phyloP scores from a whole-genome alignment of 805 yeast species.

The Teunomyces cretensis region DNA sequence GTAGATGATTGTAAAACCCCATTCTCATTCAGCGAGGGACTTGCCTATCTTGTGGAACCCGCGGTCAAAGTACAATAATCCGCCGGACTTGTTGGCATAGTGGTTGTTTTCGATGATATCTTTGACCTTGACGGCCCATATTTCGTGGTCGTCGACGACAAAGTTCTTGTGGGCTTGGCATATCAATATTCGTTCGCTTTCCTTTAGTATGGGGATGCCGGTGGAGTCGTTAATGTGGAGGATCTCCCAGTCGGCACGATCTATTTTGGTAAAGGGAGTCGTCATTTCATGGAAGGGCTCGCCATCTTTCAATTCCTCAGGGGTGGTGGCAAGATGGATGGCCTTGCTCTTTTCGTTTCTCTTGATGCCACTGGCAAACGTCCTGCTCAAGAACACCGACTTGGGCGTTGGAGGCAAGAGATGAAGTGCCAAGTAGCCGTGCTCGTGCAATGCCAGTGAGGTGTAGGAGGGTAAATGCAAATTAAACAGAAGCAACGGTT shows the following conservation, averaged over 20 bases:
- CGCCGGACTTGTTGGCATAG: constrained; percentile 45
- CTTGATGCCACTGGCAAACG: constrained; percentile 61
- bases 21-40: constrained; percentile 18
- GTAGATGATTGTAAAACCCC: not conserved
- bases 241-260: constrained; percentile 27
- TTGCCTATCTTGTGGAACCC: constrained; percentile 50
- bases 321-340: constrained; percentile 25
- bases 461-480: constrained; percentile 85
- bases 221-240: constrained; percentile 19
- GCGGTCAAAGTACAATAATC: constrained; percentile 64
- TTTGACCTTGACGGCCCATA: constrained; percentile 80
- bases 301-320: constrained; percentile 28
- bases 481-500: constrained; percentile 81
- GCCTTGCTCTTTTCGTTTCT: constrained; percentile 31
- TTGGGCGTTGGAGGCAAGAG: constrained; percentile 59
- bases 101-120: constrained; percentile 44
- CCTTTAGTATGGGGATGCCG: constrained; percentile 55
- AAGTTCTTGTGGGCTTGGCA: constrained; percentile 57
- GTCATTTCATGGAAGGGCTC: constrained; percentile 44
- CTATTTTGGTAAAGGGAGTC: constrained; percentile 52
- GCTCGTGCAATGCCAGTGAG: constrained; percentile 60
- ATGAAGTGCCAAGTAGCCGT: constrained; percentile 67
- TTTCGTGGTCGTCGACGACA: constrained; percentile 78
- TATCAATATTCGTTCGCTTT: constrained; percentile 60
- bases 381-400: constrained; percentile 60